Evolutionary conservation across 768 basidiomycete genomes (phyloP), one percentile per base, ranked within the genome.

Genomic region (Leccinum olivaceopallidum): DNA sequence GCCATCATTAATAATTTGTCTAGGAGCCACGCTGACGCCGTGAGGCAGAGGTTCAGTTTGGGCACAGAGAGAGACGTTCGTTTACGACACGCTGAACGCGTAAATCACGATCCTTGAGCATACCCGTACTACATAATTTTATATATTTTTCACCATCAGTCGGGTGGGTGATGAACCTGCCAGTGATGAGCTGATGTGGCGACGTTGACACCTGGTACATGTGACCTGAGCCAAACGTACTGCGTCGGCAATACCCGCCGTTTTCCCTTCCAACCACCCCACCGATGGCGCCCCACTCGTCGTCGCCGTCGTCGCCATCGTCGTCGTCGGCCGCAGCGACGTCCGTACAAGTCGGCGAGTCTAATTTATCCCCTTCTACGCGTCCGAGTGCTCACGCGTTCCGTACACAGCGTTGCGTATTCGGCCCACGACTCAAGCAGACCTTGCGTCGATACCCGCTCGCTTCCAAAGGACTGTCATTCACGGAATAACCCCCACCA

Each of bases 401-500:
- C n/a, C 20, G 12, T 42, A 60, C 51, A 60, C 73, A 88, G 95
- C 95, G 69, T 81, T 97, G 67, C 89, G 95, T 67, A 95, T 98
- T 65, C 87, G 95, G 62, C 95, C 95, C 30, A 83, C 89, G 49
- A 93, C 93, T 49, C 76, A 82, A 36, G 90, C 95, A 73, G 95
- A 97, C 79, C 79, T 87, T 48, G 81, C 81, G 55, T 88, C 89
- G 71, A 94, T 96, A 63, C 96, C 96, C 68, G 86, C 89, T 75
- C 91, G 96, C 74, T 97, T 98, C 76, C 95, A 97, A 78, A 87
- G 90, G 65, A 84, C 87, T 64, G 88, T 95, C 71, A 86, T 98
- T 77, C 89, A 92, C 69, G 83, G 92, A 22, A 80, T 81, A 55
- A 85, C 90, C 20, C 66, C 83, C 26, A 92, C 86, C 53, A 84